Conservation (phyloP, 2,329 filamentous ascomycete genomes). For the Aspergillus ochraceoroseus region DNA sequence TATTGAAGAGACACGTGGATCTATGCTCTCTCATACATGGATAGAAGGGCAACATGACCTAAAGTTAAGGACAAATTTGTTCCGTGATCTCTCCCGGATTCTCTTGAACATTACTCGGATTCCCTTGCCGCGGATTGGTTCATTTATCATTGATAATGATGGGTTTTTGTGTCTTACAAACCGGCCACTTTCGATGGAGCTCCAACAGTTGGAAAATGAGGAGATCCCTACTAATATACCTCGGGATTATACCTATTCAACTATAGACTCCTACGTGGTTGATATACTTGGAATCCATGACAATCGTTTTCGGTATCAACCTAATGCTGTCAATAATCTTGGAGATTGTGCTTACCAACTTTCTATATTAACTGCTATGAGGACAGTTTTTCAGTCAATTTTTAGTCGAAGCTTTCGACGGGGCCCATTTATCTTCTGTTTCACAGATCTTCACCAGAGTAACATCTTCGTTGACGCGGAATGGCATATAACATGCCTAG, state of each 20-base stretch:
- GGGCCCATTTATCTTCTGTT: slow-evolving; percentile 12
- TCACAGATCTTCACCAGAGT: slow-evolving; percentile 41
- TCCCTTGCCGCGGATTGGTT: slow-evolving; percentile 30
- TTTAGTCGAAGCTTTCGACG: slow-evolving; percentile 4
- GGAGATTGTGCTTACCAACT: slow-evolving; percentile 18
- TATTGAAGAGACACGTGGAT: slow-evolving; percentile 16
- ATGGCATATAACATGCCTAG: slow-evolving; percentile 24
- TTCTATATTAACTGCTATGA: slow-evolving; percentile 13
- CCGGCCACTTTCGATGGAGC: slow-evolving; percentile 15
- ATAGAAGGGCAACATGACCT: slow-evolving; percentile 13
- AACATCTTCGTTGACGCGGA: slow-evolving; percentile 26
- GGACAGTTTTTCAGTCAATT: neutral
- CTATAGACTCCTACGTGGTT: slow-evolving; percentile 8
- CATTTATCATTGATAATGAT: slow-evolving; percentile 25
- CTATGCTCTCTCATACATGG: slow-evolving; percentile 25
- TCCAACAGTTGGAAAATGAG: slow-evolving; percentile 13
- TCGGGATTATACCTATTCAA: slow-evolving; percentile 11
- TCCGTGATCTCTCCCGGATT: slow-evolving; percentile 16
- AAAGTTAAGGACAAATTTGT: slow-evolving; percentile 20
- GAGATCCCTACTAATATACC: slow-evolving; percentile 8
- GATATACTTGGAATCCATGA: slow-evolving; percentile 11
- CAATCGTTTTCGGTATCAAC: slow-evolving; percentile 18
- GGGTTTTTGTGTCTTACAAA: slow-evolving; percentile 22
- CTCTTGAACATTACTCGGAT: slow-evolving; percentile 18
- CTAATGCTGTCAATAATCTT: slow-evolving; percentile 22